phyloP scores from a whole-genome alignment of 495 filamentous ascomycete genomes.

The Rusavskia elegans region DNA sequence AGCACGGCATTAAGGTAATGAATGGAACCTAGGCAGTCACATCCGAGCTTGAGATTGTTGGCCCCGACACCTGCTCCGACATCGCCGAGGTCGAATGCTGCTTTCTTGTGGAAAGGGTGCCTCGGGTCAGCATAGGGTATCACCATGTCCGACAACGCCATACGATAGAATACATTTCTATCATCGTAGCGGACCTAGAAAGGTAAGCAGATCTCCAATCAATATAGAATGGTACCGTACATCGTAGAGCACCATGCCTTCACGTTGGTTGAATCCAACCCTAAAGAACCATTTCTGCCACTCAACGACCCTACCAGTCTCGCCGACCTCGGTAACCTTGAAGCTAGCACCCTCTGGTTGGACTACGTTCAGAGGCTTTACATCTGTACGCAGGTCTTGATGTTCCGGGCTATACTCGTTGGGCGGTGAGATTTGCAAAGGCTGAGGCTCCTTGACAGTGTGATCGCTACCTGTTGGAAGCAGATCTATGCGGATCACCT shows the following conservation, averaged over 20 bases:
- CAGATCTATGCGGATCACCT: constrained; percentile 42
- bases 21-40: constrained; percentile 53
- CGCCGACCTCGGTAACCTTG: constrained; percentile 17
- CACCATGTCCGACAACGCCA: constrained; percentile 61
- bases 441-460: constrained; percentile 20
- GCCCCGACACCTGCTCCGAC: constrained; percentile 48
- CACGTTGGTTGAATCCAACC: constrained; percentile 47
- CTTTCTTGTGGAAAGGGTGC: constrained; percentile 49
- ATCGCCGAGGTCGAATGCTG: constrained; percentile 57
- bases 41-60: constrained; percentile 51
- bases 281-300: constrained; percentile 60
- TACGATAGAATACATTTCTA: constrained; percentile 50
- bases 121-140: constrained; percentile 52
- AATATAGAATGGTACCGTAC: constrained; percentile 3
- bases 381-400: constrained; percentile 43
- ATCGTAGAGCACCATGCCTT: constrained; percentile 47
- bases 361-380: constrained; percentile 61
- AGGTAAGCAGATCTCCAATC: constrained; percentile 2
- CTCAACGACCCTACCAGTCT: constrained; percentile 30
- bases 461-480: constrained; percentile 22
- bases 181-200: constrained; percentile 44
- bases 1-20: constrained; percentile 46
- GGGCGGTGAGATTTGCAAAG: constrained; percentile 34
- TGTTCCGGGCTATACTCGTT: constrained; percentile 65
- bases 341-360: constrained; percentile 71